Evolutionary conservation across 2,329 filamentous ascomycete species (phyloP).

Genomic region (Aspergillus tanneri): DNA sequence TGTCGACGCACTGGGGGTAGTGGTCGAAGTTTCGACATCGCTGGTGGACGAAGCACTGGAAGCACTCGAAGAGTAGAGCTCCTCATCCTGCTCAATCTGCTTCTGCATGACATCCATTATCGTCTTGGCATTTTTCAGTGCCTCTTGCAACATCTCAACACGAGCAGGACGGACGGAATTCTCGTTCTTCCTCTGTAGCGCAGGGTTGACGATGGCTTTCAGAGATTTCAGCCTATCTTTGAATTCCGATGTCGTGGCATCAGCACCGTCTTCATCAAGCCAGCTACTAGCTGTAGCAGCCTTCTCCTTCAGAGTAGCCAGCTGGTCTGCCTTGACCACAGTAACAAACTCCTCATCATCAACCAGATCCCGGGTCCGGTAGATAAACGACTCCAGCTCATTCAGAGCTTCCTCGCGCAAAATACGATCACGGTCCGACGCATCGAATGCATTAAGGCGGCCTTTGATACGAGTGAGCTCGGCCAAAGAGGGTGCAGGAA

Average conservation of each 20-base stretch:
- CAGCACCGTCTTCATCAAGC: constrained; percentile 81
- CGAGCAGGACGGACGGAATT: constrained; percentile 67
- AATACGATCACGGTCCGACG: constrained; percentile 74
- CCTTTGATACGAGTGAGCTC: constrained; percentile 58
- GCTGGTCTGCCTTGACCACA: constrained; percentile 67
- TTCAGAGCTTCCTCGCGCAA: constrained; percentile 85
- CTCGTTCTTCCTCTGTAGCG: constrained; percentile 74
- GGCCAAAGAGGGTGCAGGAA: constrained; percentile 35
- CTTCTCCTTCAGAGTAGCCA: constrained; percentile 65
- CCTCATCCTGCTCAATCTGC: constrained; percentile 70
- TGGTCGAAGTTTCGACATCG: constrained; percentile 45
- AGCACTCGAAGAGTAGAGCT: constrained; percentile 57
- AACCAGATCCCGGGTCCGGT: constrained; percentile 79
- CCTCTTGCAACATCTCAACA: constrained; percentile 64
- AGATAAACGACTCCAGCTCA: constrained; percentile 89
- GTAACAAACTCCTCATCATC: constrained; percentile 72
- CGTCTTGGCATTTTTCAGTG: constrained; percentile 69
- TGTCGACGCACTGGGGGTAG: constrained; percentile 31
- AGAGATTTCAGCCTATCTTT: constrained; percentile 74
- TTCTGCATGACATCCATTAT: constrained; percentile 68
- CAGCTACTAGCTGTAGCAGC: constrained; percentile 75
- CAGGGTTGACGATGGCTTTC: constrained; percentile 72
- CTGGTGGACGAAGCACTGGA: constrained; percentile 44
- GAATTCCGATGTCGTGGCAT: constrained; percentile 72
- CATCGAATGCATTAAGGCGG: constrained; percentile 78